Conservation (phyloP, 768 basidiomycete species). For the Tylopilus intermedius region DNA sequence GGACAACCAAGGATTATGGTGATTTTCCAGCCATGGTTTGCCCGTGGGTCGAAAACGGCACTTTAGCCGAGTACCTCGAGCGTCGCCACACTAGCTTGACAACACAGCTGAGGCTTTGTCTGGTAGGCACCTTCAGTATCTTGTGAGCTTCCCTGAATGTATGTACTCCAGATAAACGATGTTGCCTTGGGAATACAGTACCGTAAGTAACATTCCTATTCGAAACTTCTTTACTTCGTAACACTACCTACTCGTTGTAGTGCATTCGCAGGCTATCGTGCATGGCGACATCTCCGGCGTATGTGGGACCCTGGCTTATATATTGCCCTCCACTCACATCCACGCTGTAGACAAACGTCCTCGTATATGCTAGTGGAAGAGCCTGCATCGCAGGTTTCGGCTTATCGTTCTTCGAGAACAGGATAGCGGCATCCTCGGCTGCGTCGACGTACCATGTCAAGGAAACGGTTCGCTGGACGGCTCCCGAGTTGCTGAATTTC, state of each 20-base stretch:
- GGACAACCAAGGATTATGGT: conserved; percentile 26
- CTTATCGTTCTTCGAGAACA: conserved; percentile 36
- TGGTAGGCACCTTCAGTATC: conserved; percentile 9
- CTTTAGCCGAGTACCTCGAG: conserved; percentile 23
- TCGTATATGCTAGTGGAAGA: conserved; percentile 38
- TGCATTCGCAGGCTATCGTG: conserved; percentile 18
- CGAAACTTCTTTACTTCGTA: neutral
- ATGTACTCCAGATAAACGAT: conserved; percentile 18
- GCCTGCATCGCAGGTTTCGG: conserved; percentile 46
- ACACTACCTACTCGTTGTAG: conserved; percentile 2
- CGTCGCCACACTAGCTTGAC: conserved; percentile 11
- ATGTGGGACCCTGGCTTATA: neutral
- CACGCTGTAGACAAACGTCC: conserved; percentile 37
- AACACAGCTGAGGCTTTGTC: conserved; percentile 5
- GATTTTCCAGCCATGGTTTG: conserved; percentile 30
- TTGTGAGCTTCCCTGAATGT: neutral
- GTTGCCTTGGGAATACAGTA: conserved; percentile 27
- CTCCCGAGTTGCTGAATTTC: conserved; percentile 35
- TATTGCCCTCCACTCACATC: neutral
- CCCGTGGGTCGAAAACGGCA: conserved; percentile 31
- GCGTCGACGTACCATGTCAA: conserved; percentile 28
- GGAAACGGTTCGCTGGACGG: conserved; percentile 49
- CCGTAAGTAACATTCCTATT: conserved; percentile 6
- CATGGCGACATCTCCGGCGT: conserved; percentile 31
- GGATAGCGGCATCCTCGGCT: conserved; percentile 30